Percentiles rank a stretch among this genome's conserved stretches.
phyloP scores from a whole-genome alignment of 208 protist species.

The Leishmania amazonensis region DNA sequence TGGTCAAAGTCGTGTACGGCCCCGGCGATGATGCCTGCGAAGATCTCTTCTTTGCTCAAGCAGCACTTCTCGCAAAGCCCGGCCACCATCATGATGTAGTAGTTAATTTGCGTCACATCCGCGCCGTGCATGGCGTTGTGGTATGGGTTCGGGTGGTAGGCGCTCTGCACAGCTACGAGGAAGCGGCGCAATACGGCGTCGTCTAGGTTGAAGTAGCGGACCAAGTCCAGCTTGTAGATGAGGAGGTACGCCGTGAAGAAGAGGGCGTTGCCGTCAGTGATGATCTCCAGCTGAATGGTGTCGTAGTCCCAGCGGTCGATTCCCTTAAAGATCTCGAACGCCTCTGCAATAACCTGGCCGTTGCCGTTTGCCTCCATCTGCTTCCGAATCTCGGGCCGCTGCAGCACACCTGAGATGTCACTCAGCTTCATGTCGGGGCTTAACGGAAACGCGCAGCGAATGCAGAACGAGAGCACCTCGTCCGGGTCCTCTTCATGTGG shows the following conservation, averaged over 20 bases:
- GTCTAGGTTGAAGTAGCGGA: conserved; percentile 84
- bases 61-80: conserved; percentile 68
- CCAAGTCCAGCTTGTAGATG: conserved; percentile 89
- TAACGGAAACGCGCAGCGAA: conserved; percentile 76
- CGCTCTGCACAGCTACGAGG: conserved; percentile 78
- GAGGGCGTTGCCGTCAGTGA: conserved; percentile 87
- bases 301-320: conserved; percentile 91
- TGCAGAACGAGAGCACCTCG: conserved; percentile 59
- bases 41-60: conserved; percentile 88
- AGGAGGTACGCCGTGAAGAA: conserved; percentile 88
- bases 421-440: conserved; percentile 37
- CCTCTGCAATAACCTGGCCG: conserved; percentile 58
- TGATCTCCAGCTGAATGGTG: conserved; percentile 84
- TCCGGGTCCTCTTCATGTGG: conserved; percentile 76
- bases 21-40: conserved; percentile 89
- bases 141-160: conserved; percentile 93
- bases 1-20: conserved; percentile 97
- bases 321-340: conserved; percentile 84
- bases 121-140: conserved; percentile 94
- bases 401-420: conserved; percentile 58
- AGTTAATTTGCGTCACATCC: conserved; percentile 93
- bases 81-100: conserved; percentile 91
- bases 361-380: conserved; percentile 52
- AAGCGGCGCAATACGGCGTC: conserved; percentile 84
- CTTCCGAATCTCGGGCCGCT: conserved; percentile 55